Evolutionary conservation across 2,329 filamentous ascomycete species (phyloP).

Genomic region (Diaporthe eres): DNA sequence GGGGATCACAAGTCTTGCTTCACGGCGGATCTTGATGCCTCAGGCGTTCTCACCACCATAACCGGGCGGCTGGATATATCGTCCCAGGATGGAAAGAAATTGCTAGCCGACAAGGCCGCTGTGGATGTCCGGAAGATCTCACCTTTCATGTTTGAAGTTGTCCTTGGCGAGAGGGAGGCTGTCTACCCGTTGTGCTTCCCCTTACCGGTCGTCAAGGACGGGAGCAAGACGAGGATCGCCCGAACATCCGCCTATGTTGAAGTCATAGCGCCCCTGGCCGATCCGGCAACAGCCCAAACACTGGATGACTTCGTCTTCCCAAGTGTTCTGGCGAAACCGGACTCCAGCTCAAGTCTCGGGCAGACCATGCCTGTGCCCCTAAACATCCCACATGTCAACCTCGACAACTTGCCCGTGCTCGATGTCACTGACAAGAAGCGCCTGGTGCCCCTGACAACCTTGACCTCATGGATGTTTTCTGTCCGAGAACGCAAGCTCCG

Average conservation of each 20-base stretch:
- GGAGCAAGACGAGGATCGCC: constrained; percentile 57
- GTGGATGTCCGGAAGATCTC: constrained; percentile 55
- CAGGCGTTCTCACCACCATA: constrained; percentile 52
- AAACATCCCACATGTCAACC: constrained; percentile 58
- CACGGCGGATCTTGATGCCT: constrained; percentile 49
- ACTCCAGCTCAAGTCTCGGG: neutral
- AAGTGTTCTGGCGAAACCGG: constrained; percentile 45
- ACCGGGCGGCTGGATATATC: constrained; percentile 57
- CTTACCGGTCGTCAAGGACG: constrained; percentile 53
- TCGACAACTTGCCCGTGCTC: constrained; percentile 61
- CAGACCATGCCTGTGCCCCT: constrained; percentile 52
- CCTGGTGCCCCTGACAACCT: constrained; percentile 56
- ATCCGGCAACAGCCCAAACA: constrained; percentile 44
- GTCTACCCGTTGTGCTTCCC: constrained; percentile 57
- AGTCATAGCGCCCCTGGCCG: constrained; percentile 54
- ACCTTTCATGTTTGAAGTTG: constrained; percentile 58
- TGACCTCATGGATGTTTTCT: constrained; percentile 59
- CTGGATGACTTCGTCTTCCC: constrained; percentile 57
- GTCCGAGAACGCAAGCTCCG: constrained; percentile 56
- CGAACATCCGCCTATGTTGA: constrained; percentile 62
- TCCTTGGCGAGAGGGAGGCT: constrained; percentile 52
- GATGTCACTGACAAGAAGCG: constrained; percentile 53
- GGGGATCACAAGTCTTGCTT: constrained; percentile 44
- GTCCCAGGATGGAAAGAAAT: constrained; percentile 51
- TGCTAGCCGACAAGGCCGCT: constrained; percentile 54